Evolutionary conservation across 164 flowering plant species (phyloP).

Genomic region (Aristolochia contorta): DNA sequence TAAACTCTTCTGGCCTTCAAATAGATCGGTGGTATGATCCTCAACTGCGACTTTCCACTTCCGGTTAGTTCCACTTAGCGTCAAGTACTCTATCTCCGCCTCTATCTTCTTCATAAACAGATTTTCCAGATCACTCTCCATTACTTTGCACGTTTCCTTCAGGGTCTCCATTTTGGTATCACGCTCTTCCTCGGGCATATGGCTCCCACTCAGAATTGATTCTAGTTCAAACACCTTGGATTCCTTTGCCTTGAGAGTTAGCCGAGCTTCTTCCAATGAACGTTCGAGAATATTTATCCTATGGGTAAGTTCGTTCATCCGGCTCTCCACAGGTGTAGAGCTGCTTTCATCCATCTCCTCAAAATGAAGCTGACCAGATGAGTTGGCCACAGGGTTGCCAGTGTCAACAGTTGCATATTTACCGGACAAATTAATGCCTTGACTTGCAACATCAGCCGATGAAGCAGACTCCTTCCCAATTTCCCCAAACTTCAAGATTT

Average conservation of each 20-base stretch:
- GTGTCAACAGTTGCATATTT: conserved; percentile 8
- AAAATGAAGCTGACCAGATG: conserved; percentile 19
- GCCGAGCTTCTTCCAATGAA: conserved; percentile 30
- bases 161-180: conserved; percentile 8
- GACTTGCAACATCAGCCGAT: conserved; percentile 4
- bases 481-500: conserved; percentile 39
- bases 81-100: conserved; percentile 54
- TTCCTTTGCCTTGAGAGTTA: conserved; percentile 25
- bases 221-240: conserved; percentile 35
- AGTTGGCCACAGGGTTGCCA: conserved; percentile 13
- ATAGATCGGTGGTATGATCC: conserved; percentile 15
- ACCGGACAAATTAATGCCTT: conserved; percentile 1
- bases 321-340: conserved; percentile 9
- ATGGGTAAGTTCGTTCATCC: conserved; percentile 24
- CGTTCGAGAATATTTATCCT: conserved; percentile 26
- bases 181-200: conserved; percentile 16
- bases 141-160: conserved; percentile 7
- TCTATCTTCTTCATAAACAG: conserved; percentile 46
- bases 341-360: conserved; percentile 14
- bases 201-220: conserved; percentile 13
- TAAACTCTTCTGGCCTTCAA: conserved; percentile 23
- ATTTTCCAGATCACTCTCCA: conserved; percentile 31
- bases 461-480: conserved; percentile 37
- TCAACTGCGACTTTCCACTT: conserved; percentile 18
- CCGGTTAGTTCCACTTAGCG: conserved; percentile 22